A percentile compares a stretch with the other conserved stretches of the same genome.
Evolutionary conservation across 2,329 filamentous ascomycete genomes (phyloP).

Genomic region (Setomelanomma holmii): DNA sequence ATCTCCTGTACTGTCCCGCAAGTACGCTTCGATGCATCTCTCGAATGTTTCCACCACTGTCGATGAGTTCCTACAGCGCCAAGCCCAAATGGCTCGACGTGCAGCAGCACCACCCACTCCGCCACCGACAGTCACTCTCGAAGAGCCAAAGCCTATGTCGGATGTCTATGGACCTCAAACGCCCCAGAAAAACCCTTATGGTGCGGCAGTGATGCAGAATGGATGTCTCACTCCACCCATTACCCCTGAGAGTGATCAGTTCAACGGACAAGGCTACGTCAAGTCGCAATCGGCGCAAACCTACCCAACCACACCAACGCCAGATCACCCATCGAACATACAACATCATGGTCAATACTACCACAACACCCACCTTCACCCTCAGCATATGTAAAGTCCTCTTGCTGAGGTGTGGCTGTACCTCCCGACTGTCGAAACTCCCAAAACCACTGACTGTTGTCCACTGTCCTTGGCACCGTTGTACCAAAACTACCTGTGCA

Average conservation of each 20-base stretch:
- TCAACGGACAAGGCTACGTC: conserved; percentile 32
- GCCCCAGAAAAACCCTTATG: conserved; percentile 76
- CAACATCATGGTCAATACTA: conserved; percentile 45
- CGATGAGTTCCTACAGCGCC: conserved; percentile 69
- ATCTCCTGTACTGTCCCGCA: conserved; percentile 71
- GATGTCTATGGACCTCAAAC: conserved; percentile 72
- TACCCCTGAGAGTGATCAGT: conserved; percentile 70
- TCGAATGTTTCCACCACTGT: conserved; percentile 70
- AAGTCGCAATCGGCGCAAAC: conserved; percentile 36
- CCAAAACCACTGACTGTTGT: conserved; percentile 16
- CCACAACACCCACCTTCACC: conserved; percentile 43
- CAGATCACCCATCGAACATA: conserved; percentile 38
- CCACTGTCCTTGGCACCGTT: conserved; percentile 30
- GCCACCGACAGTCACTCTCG: conserved; percentile 61
- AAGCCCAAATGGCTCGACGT: conserved; percentile 58
- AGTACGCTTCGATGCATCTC: conserved; percentile 71
- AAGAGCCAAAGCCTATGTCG: conserved; percentile 55
- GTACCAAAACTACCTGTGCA: conserved; percentile 48
- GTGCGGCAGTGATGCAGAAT: conserved; percentile 67
- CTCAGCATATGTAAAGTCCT: conserved; percentile 42
- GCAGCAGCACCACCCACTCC: conserved; percentile 62
- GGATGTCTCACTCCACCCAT: conserved; percentile 87
- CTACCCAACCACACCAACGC: conserved; percentile 49
- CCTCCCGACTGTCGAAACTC: conserved; percentile 23
- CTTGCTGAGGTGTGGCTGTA: conserved; percentile 19